A percentile compares a stretch with the other conserved stretches of the same genome.
These are phyloP conservation scores for Stenogyne calaminthoides DNA, from an alignment of 305 asterid species.

Conservation along the genomic window DNA sequence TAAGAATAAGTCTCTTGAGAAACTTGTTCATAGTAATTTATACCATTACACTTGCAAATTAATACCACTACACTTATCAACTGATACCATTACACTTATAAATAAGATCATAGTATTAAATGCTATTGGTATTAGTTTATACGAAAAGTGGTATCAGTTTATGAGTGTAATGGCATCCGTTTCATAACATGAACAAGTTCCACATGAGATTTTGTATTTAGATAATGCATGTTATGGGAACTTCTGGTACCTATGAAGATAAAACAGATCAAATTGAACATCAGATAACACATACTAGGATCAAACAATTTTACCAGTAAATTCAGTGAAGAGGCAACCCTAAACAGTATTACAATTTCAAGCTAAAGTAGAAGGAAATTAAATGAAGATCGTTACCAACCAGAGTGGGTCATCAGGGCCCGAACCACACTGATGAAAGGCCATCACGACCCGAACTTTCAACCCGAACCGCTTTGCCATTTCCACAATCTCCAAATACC, in stretches of 20 bases:
- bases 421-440: conserved; percentile 78
- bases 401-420: conserved; percentile 63
- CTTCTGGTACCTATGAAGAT: neutral
- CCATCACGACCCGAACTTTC: conserved; percentile 75
- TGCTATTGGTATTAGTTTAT: too few species aligned
- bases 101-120: too few species aligned
- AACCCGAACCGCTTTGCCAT: conserved; percentile 63
- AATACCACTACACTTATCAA: too few species aligned
- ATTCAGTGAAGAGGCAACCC: neutral
- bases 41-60: too few species aligned
- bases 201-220: too few species aligned
- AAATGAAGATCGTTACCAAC: conserved; percentile 48
- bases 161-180: too few species aligned
- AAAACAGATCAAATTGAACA: neutral
- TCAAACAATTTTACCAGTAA: conserved; percentile 12
- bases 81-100: too few species aligned
- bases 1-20: neutral
- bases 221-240: conserved; percentile 14
- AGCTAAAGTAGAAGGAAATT: neutral
- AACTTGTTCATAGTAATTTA: too few species aligned
- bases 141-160: too few species aligned
- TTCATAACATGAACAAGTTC: too few species aligned
- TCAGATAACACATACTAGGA: neutral
- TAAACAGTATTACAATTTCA: neutral
- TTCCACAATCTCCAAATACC: conserved; percentile 66